Conservation (phyloP, 768 basidiomycete species). For the Kwoniella botswanensis region DNA sequence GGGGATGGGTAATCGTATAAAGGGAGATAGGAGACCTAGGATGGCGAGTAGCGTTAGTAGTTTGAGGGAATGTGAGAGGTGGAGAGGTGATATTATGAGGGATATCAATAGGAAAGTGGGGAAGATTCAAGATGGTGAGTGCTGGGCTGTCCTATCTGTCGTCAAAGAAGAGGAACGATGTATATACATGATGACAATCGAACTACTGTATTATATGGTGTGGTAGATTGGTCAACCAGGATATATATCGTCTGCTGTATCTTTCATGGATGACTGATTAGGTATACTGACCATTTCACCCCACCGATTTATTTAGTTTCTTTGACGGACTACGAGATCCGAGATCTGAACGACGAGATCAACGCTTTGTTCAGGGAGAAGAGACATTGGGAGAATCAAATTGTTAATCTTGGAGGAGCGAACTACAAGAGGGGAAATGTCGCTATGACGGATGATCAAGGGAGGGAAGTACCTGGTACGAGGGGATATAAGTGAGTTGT, state of each 20-base stretch:
- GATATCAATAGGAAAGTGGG: constrained; percentile 96
- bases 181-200: too few species aligned
- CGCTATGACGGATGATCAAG: constrained; percentile 93
- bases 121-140: constrained; percentile 92
- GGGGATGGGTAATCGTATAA: constrained; percentile 73
- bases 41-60: constrained; percentile 93
- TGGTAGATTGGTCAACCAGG: too few species aligned
- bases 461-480: constrained; percentile 93
- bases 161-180: background rate
- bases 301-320: constrained; percentile 67
- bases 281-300: too few species aligned
- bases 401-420: constrained; percentile 91
- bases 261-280: too few species aligned
- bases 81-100: constrained; percentile 91
- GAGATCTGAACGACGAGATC: constrained; percentile 96
- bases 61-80: constrained; percentile 88
- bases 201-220: too few species aligned
- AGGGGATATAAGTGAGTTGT: constrained; percentile 88
- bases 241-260: too few species aligned
- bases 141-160: background rate
- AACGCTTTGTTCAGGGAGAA: constrained; percentile 95
- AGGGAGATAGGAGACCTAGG: constrained; percentile 81
- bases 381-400: constrained; percentile 96
- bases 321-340: constrained; percentile 90
- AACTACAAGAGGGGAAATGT: constrained; percentile 88